phyloP scores from a whole-genome alignment of 345 rosid genomes.

The Acer negundo region DNA sequence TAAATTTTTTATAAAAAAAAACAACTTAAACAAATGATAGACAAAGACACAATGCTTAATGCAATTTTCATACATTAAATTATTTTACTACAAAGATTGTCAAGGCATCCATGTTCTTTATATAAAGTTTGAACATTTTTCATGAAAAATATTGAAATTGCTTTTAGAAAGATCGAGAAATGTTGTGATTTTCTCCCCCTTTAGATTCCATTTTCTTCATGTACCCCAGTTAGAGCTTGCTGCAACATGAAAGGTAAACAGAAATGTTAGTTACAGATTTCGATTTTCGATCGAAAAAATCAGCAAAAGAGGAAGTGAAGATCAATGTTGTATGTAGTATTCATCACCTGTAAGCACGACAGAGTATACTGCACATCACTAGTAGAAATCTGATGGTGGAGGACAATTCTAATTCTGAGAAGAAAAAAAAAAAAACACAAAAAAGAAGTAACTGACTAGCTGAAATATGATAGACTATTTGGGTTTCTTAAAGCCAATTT shows the following conservation, averaged over 20 bases:
- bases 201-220: constrained; percentile 35
- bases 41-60: not conserved
- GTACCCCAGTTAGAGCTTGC: constrained; percentile 41
- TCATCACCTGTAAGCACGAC: constrained; percentile 65
- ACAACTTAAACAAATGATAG: not conserved
- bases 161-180: not conserved
- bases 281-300: not conserved
- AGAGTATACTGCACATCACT: constrained; percentile 68
- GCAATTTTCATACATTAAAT: not conserved
- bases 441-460: not conserved
- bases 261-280: constrained; percentile 1
- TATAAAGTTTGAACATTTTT: not conserved
- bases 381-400: constrained; percentile 82
- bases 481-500: not conserved
- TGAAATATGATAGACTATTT: not conserved
- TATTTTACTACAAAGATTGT: not conserved
- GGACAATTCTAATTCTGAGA: constrained; percentile 72
- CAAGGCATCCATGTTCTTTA: not conserved
- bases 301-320: not conserved
- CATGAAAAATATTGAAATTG: not conserved
- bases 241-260: constrained; percentile 29
- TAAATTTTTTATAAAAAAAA: not conserved
- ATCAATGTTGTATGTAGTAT: not conserved
- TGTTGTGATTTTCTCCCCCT: not conserved
- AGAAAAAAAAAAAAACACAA: constrained; percentile 2